Base-by-base conservation (phyloP, 352 stramenopile genomes). In the Achlya hypogyna region DNA sequence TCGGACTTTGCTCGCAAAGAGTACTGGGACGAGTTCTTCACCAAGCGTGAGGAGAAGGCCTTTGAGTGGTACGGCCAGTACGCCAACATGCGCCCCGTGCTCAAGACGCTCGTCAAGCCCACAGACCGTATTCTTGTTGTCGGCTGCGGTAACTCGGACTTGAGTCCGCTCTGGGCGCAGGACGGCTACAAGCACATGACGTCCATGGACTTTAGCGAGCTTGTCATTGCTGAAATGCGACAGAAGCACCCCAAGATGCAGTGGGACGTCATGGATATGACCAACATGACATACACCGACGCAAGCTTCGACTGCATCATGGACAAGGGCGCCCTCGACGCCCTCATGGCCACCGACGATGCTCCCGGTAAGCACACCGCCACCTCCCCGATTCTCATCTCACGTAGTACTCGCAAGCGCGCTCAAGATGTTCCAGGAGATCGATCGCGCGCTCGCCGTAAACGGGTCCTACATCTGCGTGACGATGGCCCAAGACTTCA, bases 1-100 rank as follows among this genome's bases (percentile, higher is more conserved):
- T 75, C 74, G 56, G 78, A 90, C 45, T 90, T 90, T 74, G 75
- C 79, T 38, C 77, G 78, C 65, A 79, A 87, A 63, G 75, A 80
- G 65, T 90, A 89, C 72, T 90, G 82, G 82, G 78, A 89, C 67
- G 35, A 64, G 49, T 90, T 90, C 74, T 90, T 90, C 68, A 62
- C 78, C 53, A 81, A 87, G 70, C 77, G 82, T n/a, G 75, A 80
- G 51, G 72, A 84, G 53, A 69, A 84, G 52, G 81, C 83, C 6
- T 93, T 93, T 59, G 84, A 93, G 60, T 93, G 84, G 84, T 93
- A 92, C 51, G 82, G 84, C 10, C 72, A 83, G 51, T 92, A 82
- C 34, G 51, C 65, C 14, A 69, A 79, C 5, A 56, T 92, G 31
- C 72, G 72, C n/a, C 62, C 34, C 0, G 59, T 28, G 9, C 66